Evolutionary conservation across 2,329 filamentous ascomycete genomes (phyloP).

Genomic region (Bipolaris victoriae): DNA sequence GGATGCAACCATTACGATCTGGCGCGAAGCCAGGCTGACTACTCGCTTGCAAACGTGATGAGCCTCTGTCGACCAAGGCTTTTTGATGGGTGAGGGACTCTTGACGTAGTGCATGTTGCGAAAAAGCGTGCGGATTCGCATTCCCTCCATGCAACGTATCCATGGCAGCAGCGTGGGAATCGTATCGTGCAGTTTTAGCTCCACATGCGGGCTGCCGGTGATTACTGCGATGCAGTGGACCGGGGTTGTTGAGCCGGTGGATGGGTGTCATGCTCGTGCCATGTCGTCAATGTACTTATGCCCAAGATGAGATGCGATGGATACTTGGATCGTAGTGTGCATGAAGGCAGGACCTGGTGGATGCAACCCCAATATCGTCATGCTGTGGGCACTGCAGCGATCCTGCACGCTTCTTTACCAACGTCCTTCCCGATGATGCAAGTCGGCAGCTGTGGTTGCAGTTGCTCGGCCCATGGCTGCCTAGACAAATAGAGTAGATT

Average conservation of each 20-base stretch:
- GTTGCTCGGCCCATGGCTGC: not conserved
- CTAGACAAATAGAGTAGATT: not conserved
- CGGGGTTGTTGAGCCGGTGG: constrained; percentile 8
- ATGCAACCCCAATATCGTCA: not conserved
- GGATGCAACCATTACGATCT: constrained; percentile 24
- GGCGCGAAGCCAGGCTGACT: constrained; percentile 8
- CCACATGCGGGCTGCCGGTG: constrained; percentile 11
- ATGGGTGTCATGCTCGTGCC: constrained; percentile 14
- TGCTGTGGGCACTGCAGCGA: constrained; percentile 4
- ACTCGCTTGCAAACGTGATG: constrained; percentile 5
- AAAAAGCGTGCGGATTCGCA: constrained; percentile 10
- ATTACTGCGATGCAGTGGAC: constrained; percentile 19
- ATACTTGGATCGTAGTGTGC: constrained; percentile 18
- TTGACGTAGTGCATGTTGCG: constrained; percentile 12
- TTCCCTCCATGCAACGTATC: constrained; percentile 10
- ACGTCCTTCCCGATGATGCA: constrained; percentile 3
- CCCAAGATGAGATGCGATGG: constrained; percentile 20
- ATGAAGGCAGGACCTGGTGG: constrained; percentile 2
- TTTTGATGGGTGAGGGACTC: constrained; percentile 33
- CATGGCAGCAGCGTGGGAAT: constrained; percentile 16
- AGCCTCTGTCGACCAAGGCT: constrained; percentile 20
- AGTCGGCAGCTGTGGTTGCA: constrained; percentile 1
- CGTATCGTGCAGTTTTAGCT: constrained; percentile 16
- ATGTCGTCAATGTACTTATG: constrained; percentile 12
- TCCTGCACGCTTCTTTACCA: not conserved